phyloP scores from a whole-genome alignment of 441 rosid genomes.

The Croton laevigatus region DNA sequence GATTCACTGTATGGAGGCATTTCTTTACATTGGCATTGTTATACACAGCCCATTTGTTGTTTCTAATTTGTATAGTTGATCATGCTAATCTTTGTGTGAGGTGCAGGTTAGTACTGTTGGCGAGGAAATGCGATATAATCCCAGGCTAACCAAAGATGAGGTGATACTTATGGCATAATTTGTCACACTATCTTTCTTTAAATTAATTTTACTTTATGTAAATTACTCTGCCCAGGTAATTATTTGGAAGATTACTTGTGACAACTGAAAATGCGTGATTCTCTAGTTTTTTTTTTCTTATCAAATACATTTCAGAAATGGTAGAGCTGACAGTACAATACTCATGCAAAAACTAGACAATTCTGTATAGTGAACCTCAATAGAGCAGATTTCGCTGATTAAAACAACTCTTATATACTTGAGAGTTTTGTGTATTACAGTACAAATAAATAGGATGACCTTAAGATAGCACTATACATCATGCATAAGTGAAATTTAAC shows the following conservation, averaged over 20 bases:
- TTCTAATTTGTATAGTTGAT: constrained; percentile 7
- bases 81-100: constrained; percentile 7
- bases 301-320: neutral
- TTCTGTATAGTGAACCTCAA: too few relatives aligned
- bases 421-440: too few relatives aligned
- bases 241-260: neutral
- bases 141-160: constrained; percentile 80
- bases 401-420: too few relatives aligned
- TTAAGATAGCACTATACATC: too few relatives aligned
- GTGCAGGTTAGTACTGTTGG: constrained; percentile 82
- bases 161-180: constrained; percentile 26
- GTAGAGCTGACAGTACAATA: too few relatives aligned
- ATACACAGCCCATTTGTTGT: neutral
- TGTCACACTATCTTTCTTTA: neutral
- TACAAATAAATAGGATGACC: too few relatives aligned
- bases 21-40: neutral
- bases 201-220: neutral
- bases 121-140: constrained; percentile 75
- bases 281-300: neutral
- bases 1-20: constrained; percentile 54
- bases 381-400: too few relatives aligned
- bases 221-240: neutral
- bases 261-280: neutral
- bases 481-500: too few relatives aligned
- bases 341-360: too few relatives aligned